phyloP scores from a whole-genome alignment of 345 rosid genomes.

The Heritiera fomes region DNA sequence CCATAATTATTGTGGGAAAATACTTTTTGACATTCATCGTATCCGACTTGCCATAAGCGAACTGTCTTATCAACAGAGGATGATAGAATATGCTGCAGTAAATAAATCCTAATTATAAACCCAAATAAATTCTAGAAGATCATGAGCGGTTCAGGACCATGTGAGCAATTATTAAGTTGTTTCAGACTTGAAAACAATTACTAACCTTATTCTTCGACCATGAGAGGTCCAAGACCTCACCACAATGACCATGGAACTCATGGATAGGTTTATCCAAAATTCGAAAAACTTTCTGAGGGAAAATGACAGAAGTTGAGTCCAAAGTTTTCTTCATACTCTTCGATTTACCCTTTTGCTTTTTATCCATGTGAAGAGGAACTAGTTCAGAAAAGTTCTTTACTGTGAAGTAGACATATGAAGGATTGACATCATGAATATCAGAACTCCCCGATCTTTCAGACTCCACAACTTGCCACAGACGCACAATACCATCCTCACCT shows the following conservation, averaged over 20 bases:
- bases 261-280: constrained; percentile 50
- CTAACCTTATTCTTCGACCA: constrained; percentile 54
- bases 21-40: constrained; percentile 35
- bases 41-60: constrained; percentile 54
- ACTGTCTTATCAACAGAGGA: constrained; percentile 59
- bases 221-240: constrained; percentile 49
- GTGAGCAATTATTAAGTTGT: background rate
- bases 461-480: constrained; percentile 43
- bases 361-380: constrained; percentile 29
- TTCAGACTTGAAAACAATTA: constrained; percentile 12
- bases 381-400: constrained; percentile 35
- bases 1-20: constrained; percentile 48
- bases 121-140: constrained; percentile 6
- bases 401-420: constrained; percentile 41
- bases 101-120: constrained; percentile 14
- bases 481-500: constrained; percentile 43
- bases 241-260: constrained; percentile 50
- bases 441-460: constrained; percentile 25
- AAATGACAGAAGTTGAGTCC: constrained; percentile 38
- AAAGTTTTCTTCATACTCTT: constrained; percentile 30
- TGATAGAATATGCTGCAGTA: constrained; percentile 42
- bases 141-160: background rate
- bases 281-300: constrained; percentile 43
- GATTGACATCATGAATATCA: constrained; percentile 28
- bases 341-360: constrained; percentile 26